Evolutionary conservation across 2,329 filamentous ascomycete genomes (phyloP), one percentile per base, ranked within the genome.

Genomic region (Xylariaceae sp.): DNA sequence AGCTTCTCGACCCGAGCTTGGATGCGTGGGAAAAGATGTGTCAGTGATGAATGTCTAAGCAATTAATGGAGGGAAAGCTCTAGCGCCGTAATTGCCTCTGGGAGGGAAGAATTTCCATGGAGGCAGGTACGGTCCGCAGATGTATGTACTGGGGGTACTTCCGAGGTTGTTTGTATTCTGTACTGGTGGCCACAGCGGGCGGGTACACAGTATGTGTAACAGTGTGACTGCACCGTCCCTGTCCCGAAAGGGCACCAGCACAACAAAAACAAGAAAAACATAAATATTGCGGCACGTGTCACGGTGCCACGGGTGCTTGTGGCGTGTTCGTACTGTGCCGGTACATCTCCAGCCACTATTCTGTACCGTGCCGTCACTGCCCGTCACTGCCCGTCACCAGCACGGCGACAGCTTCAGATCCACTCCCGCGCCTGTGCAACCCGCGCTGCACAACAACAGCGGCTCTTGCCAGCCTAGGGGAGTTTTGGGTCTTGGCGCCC

Each of bases 221-320:
- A 45, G 42, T 45, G n/a, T 45, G n/a, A 15, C 11, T 9, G 39
- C 45, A 56, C 55, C 51, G 18, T 45, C 17, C 42, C 56, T 57
- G 17, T 57, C 60, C 60, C 6, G 56, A 60, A 55, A 15, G 30
- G 61, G 67, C 63, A 66, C 65, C 69, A 68, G 71, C 71, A 72
- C 67, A 72, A 65, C 62, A 68, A 65, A 61, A 67, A 68, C 67
- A 66, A 67, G 13, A 59, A 9, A 9, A 13, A 13, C 8, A 13
- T 42, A 42, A 69, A 66, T 61, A 58, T 51, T 50, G 13, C 57
- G 52, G 63, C 65, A 67, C 64, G 57, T 64, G 48, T 66, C 37
- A 42, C 23, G 23, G 23, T 30, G 13, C 3, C 42, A 3, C 42
- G 42, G 42, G 10, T 45, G 17, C 17, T 18, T 18, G 17, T 18